Conservation (phyloP, 305 asterid species). For the Ilex paraguariensis region DNA sequence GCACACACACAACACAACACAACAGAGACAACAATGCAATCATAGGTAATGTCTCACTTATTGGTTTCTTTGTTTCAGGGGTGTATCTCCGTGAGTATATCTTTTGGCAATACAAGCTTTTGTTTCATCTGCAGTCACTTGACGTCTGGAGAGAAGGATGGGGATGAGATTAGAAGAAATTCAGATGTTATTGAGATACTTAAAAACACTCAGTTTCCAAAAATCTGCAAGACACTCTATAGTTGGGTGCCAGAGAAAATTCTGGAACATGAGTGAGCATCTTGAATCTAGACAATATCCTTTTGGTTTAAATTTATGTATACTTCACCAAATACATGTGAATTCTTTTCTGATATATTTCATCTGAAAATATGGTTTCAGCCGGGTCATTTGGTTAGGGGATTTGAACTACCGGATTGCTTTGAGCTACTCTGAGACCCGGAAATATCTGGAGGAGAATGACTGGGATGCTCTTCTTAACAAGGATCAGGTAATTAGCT, state of each 20-base stretch:
- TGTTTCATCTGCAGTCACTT: conserved; percentile 67
- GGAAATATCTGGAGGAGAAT: not conserved
- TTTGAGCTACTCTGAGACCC: conserved; percentile 47
- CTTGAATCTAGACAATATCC: conserved; percentile 10
- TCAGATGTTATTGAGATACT: conserved; percentile 42
- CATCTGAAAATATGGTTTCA: conserved; percentile 9
- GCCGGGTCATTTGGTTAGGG: conserved; percentile 67
- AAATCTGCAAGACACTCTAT: not conserved
- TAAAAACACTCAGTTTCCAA: conserved; percentile 39
- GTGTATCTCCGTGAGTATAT: conserved; percentile 59
- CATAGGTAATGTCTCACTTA: not conserved
- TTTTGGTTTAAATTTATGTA: conserved; percentile 8
- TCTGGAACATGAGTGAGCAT: conserved; percentile 56
- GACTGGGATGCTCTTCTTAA: not conserved
- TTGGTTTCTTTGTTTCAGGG: conserved; percentile 37
- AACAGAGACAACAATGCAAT: not conserved
- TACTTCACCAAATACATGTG: too few relatives aligned
- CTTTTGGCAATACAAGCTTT: conserved; percentile 50
- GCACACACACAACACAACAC: not conserved
- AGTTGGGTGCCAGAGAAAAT: conserved; percentile 38
- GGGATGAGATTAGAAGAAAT: conserved; percentile 53
- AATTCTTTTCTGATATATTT: not conserved
- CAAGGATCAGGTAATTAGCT: not conserved
- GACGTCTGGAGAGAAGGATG: conserved; percentile 68
- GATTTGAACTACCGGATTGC: conserved; percentile 64